These are phyloP conservation scores for Aleurites moluccanus DNA, from an alignment of 441 rosid genomes.

Conservation along the genomic window DNA sequence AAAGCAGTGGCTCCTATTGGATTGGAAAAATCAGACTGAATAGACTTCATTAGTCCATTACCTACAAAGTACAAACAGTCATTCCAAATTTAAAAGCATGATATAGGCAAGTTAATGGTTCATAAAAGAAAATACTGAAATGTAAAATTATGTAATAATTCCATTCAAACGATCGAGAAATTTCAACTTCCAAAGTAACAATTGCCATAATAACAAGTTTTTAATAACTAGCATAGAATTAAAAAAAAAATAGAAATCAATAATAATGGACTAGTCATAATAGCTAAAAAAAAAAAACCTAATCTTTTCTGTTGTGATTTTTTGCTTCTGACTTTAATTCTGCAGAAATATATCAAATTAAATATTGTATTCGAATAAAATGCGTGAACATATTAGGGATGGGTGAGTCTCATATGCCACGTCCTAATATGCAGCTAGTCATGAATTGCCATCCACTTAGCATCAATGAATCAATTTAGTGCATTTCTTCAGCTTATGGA, in stretches of 20 bases:
- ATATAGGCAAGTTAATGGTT: neutral
- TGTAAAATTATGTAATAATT: neutral
- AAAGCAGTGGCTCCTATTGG: constrained; percentile 28
- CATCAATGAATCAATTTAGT: neutral
- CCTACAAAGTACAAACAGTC: constrained; percentile 22
- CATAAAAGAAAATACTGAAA: neutral
- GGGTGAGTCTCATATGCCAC: neutral
- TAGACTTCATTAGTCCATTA: constrained; percentile 42
- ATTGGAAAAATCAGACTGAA: constrained; percentile 25
- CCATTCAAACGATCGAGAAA: neutral
- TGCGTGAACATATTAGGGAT: too few relatives aligned
- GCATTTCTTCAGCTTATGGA: neutral
- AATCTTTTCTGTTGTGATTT: too few relatives aligned
- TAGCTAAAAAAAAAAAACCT: too few relatives aligned
- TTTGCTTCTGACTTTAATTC: too few relatives aligned
- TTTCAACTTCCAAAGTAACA: neutral
- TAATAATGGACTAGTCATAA: neutral
- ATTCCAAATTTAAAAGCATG: neutral
- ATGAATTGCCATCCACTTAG: neutral
- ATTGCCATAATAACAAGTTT: neutral
- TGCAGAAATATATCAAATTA: too few relatives aligned
- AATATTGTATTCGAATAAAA: too few relatives aligned
- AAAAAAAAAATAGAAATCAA: too few relatives aligned
- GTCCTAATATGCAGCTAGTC: neutral
- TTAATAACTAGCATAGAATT: neutral